phyloP scores from a whole-genome alignment of 2,329 filamentous ascomycete genomes.

The Ceratocystis alfenasii region DNA sequence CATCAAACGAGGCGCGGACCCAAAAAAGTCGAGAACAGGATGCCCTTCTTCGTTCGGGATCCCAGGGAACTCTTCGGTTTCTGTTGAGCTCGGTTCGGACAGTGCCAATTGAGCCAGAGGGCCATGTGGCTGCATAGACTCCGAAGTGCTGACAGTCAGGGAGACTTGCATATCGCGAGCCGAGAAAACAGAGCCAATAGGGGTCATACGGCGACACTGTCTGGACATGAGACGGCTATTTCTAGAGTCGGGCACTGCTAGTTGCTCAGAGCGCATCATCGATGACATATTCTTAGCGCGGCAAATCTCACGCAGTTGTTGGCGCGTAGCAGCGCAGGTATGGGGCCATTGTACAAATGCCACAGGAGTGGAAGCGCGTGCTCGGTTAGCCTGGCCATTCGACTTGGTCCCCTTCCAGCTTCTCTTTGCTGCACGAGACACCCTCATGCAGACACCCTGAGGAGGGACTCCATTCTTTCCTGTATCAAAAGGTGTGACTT shows the following conservation, averaged over 20 bases:
- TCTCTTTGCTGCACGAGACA: constrained; percentile 52
- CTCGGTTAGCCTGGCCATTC: constrained; percentile 6
- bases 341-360: constrained; percentile 44
- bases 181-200: constrained; percentile 42
- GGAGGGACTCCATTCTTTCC: constrained; percentile 53
- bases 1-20: constrained; percentile 29
- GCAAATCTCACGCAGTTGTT: constrained; percentile 51
- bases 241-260: constrained; percentile 43
- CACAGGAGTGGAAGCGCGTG: constrained; percentile 5
- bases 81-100: constrained; percentile 28
- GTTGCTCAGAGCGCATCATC: constrained; percentile 34
- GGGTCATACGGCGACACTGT: constrained; percentile 38
- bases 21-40: constrained; percentile 19
- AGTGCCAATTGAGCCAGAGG: constrained; percentile 49
- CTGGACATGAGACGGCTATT: constrained; percentile 42
- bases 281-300: constrained; percentile 40
- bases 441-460: constrained; percentile 51
- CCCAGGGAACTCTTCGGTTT: constrained; percentile 15
- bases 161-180: constrained; percentile 53
- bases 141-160: constrained; percentile 49
- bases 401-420: constrained; percentile 53
- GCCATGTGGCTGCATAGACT: constrained; percentile 51
- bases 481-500: constrained; percentile 53
- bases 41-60: constrained; percentile 16
- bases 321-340: constrained; percentile 49